phyloP scores from a whole-genome alignment of 2,329 filamentous ascomycete species.

The Exophiala spinifera region DNA sequence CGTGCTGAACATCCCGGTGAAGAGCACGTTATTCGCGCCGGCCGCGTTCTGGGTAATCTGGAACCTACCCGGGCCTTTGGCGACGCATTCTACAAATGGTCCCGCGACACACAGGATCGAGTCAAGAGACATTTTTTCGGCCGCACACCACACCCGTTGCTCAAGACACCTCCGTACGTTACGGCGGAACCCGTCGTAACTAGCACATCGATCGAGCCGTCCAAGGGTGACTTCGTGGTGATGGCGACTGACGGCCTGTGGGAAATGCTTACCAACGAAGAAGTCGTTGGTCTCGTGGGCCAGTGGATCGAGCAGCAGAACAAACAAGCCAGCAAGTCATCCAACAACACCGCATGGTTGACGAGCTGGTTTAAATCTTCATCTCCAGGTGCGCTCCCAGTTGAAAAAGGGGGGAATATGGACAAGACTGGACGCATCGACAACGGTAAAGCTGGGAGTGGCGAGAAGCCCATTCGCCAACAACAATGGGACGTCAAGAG shows the following conservation, averaged over 20 bases:
- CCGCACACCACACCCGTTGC: constrained; percentile 67
- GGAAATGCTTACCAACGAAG: constrained; percentile 99
- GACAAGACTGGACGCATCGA: constrained; percentile 56
- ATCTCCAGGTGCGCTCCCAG: constrained; percentile 60
- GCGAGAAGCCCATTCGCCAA: constrained; percentile 69
- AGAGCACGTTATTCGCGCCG: constrained; percentile 74
- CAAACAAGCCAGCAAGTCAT: constrained; percentile 31
- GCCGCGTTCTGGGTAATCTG: constrained; percentile 83
- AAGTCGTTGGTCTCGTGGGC: constrained; percentile 92
- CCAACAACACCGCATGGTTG: constrained; percentile 59
- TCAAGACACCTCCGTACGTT: constrained; percentile 93
- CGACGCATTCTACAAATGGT: constrained; percentile 97
- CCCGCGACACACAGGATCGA: constrained; percentile 74
- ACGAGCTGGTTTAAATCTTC: constrained; percentile 55
- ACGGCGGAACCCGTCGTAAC: constrained; percentile 94
- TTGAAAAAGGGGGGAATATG: constrained; percentile 60
- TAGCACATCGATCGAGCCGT: constrained; percentile 84
- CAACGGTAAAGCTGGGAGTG: constrained; percentile 11
- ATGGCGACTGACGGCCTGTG: constrained; percentile 95
- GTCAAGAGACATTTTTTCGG: constrained; percentile 86
- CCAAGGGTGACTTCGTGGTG: constrained; percentile 90
- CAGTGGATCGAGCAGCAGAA: constrained; percentile 88
- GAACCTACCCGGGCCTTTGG: constrained; percentile 94
- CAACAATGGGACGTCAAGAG: constrained; percentile 84
- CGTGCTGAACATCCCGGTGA: constrained; percentile 86